phyloP scores from a whole-genome alignment of 2,329 filamentous ascomycete genomes.

The Sordariomycetes sp. region DNA sequence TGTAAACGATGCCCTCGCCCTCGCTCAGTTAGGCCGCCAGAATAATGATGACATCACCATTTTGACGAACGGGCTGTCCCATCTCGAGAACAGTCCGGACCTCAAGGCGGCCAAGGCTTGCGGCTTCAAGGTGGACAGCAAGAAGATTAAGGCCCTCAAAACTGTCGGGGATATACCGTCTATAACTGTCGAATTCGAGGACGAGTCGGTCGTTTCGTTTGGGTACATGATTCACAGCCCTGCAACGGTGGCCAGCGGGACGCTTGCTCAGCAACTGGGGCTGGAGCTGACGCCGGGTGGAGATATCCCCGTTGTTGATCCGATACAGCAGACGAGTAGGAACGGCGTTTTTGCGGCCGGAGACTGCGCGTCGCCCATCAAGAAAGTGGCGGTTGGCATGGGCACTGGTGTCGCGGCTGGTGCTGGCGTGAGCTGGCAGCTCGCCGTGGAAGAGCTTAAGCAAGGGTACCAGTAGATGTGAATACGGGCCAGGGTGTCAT shows the following conservation, averaged over 20 bases:
- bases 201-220: background rate
- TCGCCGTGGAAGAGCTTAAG: background rate
- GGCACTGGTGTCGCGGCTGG: constrained; percentile 15
- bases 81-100: too few relatives aligned
- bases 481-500: too few relatives aligned
- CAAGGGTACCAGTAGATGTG: too few relatives aligned
- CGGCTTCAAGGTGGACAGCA: too few relatives aligned
- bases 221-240: constrained; percentile 11
- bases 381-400: constrained; percentile 14
- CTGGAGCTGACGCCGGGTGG: constrained; percentile 26
- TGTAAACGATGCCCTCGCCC: constrained; percentile 18
- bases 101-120: too few relatives aligned
- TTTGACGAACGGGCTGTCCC: too few relatives aligned
- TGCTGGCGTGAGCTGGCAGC: constrained; percentile 9
- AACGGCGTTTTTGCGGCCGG: constrained; percentile 39
- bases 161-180: constrained; percentile 17
- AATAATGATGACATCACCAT: too few relatives aligned
- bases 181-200: background rate
- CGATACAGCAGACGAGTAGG: constrained; percentile 34
- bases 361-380: constrained; percentile 25
- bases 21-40: constrained; percentile 26
- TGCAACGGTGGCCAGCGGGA: constrained; percentile 20
- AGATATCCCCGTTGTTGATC: constrained; percentile 25
- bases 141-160: too few relatives aligned
- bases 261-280: constrained; percentile 27